A percentile compares a stretch with the other conserved stretches of the same genome.
These are phyloP conservation scores for Ophiosphaerella narmari DNA, from an alignment of 2,329 filamentous ascomycete species.

Conservation along the genomic window DNA sequence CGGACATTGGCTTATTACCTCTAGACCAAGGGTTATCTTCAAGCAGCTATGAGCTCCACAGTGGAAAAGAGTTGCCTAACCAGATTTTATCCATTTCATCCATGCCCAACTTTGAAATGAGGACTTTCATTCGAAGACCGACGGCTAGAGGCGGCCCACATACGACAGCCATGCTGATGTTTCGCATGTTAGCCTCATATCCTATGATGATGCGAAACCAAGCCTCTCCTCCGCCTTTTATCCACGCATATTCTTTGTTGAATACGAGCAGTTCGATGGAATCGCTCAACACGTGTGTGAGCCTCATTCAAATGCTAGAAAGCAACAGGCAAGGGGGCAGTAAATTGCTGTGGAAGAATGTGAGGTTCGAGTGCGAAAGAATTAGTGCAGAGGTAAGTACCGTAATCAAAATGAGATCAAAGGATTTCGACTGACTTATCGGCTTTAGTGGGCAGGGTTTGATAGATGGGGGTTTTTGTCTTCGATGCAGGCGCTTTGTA, in stretches of 20 bases:
- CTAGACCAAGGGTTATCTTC: too few species aligned
- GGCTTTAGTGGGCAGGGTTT: constrained; percentile 31
- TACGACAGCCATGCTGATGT: constrained; percentile 45
- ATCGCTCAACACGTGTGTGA: constrained; percentile 50
- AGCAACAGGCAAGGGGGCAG: constrained; percentile 39
- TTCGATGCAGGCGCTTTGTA: constrained; percentile 51
- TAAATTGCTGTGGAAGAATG: constrained; percentile 54
- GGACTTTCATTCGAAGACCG: constrained; percentile 35
- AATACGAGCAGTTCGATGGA: constrained; percentile 38
- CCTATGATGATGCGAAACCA: constrained; percentile 47
- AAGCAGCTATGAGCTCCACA: too few species aligned
- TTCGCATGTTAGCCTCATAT: constrained; percentile 51
- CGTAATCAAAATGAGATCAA: neutral
- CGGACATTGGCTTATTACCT: too few species aligned
- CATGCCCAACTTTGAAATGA: constrained; percentile 18
- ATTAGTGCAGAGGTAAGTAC: constrained; percentile 42
- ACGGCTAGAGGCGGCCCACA: constrained; percentile 32
- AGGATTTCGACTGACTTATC: neutral
- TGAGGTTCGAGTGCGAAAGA: constrained; percentile 50
- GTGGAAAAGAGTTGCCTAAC: too few species aligned
- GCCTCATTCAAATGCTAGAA: constrained; percentile 48
- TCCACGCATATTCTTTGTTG: constrained; percentile 43
- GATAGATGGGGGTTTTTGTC: constrained; percentile 49
- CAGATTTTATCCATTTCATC: constrained; percentile 22
- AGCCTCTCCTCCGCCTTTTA: constrained; percentile 50